Evolutionary conservation across 352 stramenopile species (phyloP), one percentile per base, ranked within the genome.

Genomic region (Phytophthora tubulina): DNA sequence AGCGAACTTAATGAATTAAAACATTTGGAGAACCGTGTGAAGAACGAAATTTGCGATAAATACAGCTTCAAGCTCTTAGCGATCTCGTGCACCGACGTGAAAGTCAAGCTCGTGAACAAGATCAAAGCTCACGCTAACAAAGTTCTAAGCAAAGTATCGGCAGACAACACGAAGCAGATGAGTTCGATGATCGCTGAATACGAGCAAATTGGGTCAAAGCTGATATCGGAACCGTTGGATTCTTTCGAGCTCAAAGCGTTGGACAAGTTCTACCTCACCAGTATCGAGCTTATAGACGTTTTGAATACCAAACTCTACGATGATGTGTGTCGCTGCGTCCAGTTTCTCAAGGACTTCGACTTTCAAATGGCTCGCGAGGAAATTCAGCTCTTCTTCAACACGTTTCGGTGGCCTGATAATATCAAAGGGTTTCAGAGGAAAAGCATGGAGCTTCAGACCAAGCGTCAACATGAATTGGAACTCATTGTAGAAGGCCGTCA

Each of bases 401-500:
- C 90, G 10, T 97, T 95, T 65, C 81, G 89, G 7, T 98, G 94
- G 95, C 94, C 95, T 7, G 88, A 96, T 57, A 96, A 92, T 36
- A 91, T 98, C 52, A 97, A 97, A 72, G 82, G 84, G 0, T 98
- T 97, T 74, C 90, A 98, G 55, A 73, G 89, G n/a, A 95, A 95
- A 70, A 96, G 88, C 66, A 91, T 96, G 48, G 94, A 98, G 72
- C 79, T 97, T 4, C 93, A 98, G 67, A 90, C 86, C 30, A 95
- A 93, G 58, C 81, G 95, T 1, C 95, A 98, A 69, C 83, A 92
- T 59, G 92, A 98, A 59, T 63, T 98, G 36, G 91, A 97, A 57
- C 72, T 96, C 6, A 93, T 97, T 33, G 86, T 97, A 9, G 91
- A 98, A 68, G 92, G 88, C 6, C 85, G 95, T 1, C 90, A 97